Percentiles rank a stretch among this genome's conserved stretches.
These are phyloP conservation scores for Verticillium nonalfalfae DNA, from an alignment of 2,329 filamentous ascomycete genomes.

Conservation along the genomic window DNA sequence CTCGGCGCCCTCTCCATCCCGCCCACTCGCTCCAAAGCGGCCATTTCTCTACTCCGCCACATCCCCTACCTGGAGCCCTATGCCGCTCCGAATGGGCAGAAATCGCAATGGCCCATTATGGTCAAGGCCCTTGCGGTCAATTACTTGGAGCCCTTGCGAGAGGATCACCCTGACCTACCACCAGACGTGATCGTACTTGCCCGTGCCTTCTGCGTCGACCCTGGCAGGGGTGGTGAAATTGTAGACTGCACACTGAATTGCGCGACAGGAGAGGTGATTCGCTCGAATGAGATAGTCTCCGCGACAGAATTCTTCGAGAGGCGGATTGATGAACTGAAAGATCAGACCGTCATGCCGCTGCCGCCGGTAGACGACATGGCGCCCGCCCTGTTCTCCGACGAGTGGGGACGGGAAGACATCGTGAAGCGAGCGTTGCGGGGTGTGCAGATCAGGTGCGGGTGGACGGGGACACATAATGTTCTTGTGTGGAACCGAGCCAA, in stretches of 20 bases:
- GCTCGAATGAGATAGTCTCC: not conserved
- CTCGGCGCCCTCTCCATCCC: not conserved
- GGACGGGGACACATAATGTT: not conserved
- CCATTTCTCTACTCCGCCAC: not conserved
- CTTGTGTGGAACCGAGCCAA: not conserved
- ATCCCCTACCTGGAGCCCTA: not conserved
- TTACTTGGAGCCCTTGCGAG: not conserved
- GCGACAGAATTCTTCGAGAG: not conserved
- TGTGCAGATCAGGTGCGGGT: not conserved
- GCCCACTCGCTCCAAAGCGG: not conserved
- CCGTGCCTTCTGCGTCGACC: not conserved
- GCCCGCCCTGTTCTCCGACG: not conserved
- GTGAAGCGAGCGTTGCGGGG: not conserved
- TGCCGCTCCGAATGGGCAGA: not conserved
- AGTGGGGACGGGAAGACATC: not conserved
- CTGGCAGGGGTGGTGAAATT: not conserved
- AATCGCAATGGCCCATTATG: not conserved
- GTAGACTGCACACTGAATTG: not conserved
- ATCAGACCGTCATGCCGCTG: not conserved
- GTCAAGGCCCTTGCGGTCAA: not conserved
- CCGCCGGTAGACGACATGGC: not conserved
- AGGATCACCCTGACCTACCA: not conserved
- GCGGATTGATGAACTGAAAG: not conserved
- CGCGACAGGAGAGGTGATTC: not conserved
- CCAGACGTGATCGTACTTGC: not conserved